phyloP scores from a whole-genome alignment of 2,329 filamentous ascomycete species.

The Neonectria hederae region DNA sequence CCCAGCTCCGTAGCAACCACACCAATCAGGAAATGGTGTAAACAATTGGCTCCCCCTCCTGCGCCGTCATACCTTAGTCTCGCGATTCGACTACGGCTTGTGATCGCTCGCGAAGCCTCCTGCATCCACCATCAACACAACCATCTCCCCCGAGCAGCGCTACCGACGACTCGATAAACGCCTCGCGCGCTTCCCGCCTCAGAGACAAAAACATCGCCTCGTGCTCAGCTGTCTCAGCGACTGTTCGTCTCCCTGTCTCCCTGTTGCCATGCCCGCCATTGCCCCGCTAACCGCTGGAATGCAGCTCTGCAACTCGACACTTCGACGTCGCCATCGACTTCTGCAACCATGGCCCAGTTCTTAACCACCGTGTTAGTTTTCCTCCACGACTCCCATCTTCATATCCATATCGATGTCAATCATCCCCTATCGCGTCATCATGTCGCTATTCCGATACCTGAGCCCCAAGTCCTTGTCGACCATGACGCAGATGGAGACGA shows the following conservation, averaged over 20 bases:
- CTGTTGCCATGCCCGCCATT: constrained; percentile 38
- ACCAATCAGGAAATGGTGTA: constrained; percentile 45
- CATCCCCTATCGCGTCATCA: constrained; percentile 21
- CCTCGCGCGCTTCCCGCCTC: background rate
- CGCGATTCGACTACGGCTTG: background rate
- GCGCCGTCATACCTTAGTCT: background rate
- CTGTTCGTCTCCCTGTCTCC: constrained; percentile 24
- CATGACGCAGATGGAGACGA: constrained; percentile 44
- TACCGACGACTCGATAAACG: background rate
- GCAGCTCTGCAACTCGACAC: constrained; percentile 37
- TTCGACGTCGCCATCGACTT: constrained; percentile 21
- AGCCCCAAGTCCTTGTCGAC: constrained; percentile 46
- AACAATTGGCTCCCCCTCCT: constrained; percentile 32
- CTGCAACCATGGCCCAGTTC: constrained; percentile 52
- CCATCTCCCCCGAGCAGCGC: background rate
- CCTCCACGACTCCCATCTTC: background rate
- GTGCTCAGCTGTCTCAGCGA: constrained; percentile 28
- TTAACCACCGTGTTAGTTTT: constrained; percentile 55
- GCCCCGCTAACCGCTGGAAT: constrained; percentile 56
- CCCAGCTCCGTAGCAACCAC: constrained; percentile 43
- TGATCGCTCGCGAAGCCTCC: background rate
- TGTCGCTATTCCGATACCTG: constrained; percentile 45
- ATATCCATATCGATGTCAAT: background rate
- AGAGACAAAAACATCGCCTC: constrained; percentile 10
- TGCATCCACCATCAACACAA: constrained; percentile 3